These are phyloP conservation scores for Euclidium syriacum DNA, from an alignment of 345 rosid species.

Conservation along the genomic window DNA sequence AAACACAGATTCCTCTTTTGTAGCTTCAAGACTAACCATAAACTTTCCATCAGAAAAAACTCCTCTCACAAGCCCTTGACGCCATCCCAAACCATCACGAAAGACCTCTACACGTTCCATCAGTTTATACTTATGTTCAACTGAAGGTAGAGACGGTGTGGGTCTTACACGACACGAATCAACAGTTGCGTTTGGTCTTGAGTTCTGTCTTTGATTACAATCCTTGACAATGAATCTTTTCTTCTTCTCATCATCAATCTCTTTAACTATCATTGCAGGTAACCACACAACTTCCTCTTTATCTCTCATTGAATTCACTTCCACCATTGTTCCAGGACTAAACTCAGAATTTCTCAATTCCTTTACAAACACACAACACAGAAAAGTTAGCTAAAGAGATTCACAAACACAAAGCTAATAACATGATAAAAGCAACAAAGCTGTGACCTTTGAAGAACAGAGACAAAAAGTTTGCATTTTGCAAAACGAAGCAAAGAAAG, in stretches of 20 bases:
- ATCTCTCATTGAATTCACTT: no score
- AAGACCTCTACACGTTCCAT: conserved; percentile 46
- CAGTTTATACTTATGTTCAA: conserved; percentile 35
- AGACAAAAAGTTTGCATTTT: no score
- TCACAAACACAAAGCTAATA: no score
- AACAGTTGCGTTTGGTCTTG: no score
- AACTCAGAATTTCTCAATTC: conserved; percentile 42
- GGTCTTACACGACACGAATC: no score
- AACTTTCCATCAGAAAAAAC: conserved; percentile 41
- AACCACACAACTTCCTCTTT: no score
- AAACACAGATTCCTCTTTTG: conserved; percentile 35
- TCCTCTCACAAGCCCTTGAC: conserved; percentile 45
- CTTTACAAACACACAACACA: conserved; percentile 30
- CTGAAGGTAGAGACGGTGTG: conserved; percentile 38
- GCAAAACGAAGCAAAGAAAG: no score
- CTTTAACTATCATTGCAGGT: conserved; percentile 50
- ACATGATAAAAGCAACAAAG: no score
- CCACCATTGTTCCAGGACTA: conserved; percentile 52
- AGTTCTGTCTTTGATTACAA: no score
- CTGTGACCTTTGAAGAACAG: no score
- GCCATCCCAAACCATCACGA: conserved; percentile 43
- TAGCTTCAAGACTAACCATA: conserved; percentile 36
- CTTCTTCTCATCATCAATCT: conserved; percentile 30
- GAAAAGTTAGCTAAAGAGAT: no score
- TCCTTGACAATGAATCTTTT: conserved; percentile 43